Conservation (phyloP, 352 stramenopile species). For the Albugo laibachii region DNA sequence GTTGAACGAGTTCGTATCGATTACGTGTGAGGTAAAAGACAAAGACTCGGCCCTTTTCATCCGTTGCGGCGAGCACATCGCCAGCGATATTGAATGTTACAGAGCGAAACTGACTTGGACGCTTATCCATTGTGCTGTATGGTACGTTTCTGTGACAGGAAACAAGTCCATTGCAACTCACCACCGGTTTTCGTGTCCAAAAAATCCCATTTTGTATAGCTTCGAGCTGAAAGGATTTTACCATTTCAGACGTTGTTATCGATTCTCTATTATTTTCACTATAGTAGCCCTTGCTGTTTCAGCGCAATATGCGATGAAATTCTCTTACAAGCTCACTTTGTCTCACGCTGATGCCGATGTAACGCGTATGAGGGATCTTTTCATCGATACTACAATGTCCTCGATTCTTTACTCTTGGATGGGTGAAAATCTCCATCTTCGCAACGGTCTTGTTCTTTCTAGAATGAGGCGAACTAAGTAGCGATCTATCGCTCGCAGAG, state of each 20-base stretch:
- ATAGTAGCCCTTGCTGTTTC: no score
- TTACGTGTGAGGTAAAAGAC: slow-evolving; percentile 60
- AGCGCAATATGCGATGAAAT: slow-evolving; percentile 19
- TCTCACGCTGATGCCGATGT: slow-evolving; percentile 52
- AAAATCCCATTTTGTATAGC: slow-evolving; percentile 51
- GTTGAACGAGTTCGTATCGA: slow-evolving; percentile 49
- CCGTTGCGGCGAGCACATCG: slow-evolving; percentile 37
- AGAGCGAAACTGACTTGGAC: slow-evolving; percentile 23
- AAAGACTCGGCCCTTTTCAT: slow-evolving; percentile 65
- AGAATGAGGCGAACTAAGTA: not conserved
- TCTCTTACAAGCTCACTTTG: slow-evolving; percentile 63
- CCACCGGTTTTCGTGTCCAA: slow-evolving; percentile 42
- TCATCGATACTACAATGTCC: slow-evolving; percentile 21
- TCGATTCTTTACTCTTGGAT: slow-evolving; percentile 6
- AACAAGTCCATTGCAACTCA: slow-evolving; percentile 46
- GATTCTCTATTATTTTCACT: no score
- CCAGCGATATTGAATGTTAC: slow-evolving; percentile 47
- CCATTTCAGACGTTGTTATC: not conserved
- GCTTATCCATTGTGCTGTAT: slow-evolving; percentile 25
- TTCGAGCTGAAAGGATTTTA: slow-evolving; percentile 29
- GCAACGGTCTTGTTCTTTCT: not conserved
- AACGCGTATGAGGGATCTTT: slow-evolving; percentile 34
- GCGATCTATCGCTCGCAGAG: not conserved
- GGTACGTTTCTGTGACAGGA: slow-evolving; percentile 47
- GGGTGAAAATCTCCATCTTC: slow-evolving; percentile 56